phyloP scores from a whole-genome alignment of 2,329 filamentous ascomycete species.

The Trichoderma lentiforme region DNA sequence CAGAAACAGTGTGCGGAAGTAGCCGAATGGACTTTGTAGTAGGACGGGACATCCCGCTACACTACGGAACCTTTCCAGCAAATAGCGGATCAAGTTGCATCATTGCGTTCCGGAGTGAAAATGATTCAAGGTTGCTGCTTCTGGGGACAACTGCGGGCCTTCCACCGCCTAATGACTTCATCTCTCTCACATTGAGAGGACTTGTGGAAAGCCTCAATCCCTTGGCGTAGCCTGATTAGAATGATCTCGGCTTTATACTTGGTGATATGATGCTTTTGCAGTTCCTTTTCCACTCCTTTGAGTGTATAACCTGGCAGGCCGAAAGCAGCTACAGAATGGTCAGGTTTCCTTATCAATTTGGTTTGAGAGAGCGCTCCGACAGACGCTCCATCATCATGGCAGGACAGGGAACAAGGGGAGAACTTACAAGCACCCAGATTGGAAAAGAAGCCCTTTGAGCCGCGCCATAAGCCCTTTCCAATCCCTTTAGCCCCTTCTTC shows the following conservation, averaged over 20 bases:
- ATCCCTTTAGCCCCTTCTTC: slow-evolving; percentile 61
- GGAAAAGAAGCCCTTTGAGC: slow-evolving; percentile 41
- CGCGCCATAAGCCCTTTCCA: slow-evolving; percentile 54
- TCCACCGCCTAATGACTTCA: slow-evolving; percentile 29
- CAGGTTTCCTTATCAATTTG: not conserved
- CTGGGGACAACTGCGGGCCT: not conserved
- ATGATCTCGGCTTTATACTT: slow-evolving; percentile 33
- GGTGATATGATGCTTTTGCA: slow-evolving; percentile 34
- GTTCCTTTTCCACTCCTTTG: slow-evolving; percentile 52
- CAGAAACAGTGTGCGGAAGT: not conserved
- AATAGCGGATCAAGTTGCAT: not conserved
- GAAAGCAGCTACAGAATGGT: slow-evolving; percentile 37
- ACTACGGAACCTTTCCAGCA: not conserved
- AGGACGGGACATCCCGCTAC: not conserved
- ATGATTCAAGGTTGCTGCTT: not conserved
- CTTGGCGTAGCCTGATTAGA: slow-evolving; percentile 32
- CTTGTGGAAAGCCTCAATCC: slow-evolving; percentile 29
- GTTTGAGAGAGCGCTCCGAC: not conserved
- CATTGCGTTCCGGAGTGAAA: not conserved
- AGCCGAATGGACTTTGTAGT: not conserved
- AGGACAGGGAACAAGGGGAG: not conserved
- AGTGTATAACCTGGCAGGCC: slow-evolving; percentile 49
- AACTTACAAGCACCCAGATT: slow-evolving; percentile 38
- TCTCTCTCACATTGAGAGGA: slow-evolving; percentile 24
- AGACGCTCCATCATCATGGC: not conserved